Evolutionary conservation across 2,329 filamentous ascomycete genomes (phyloP).

Genomic region (Diaporthe caulivora): DNA sequence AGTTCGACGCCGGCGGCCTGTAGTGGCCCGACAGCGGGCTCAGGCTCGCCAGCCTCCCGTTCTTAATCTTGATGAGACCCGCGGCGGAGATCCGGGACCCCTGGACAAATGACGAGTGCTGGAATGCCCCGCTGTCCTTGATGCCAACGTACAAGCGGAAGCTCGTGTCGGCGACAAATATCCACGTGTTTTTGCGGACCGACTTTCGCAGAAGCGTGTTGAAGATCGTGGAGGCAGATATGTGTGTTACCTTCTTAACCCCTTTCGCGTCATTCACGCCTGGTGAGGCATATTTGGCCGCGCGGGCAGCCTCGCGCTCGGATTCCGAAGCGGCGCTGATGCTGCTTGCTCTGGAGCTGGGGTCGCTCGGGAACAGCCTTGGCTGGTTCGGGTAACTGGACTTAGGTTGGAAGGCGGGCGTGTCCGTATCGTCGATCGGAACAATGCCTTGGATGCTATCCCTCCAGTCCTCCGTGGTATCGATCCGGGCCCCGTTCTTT

Average conservation of each 20-base stretch:
- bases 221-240: constrained; percentile 78
- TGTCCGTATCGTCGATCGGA: constrained; percentile 65
- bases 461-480: constrained; percentile 80
- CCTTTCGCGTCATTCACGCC: constrained; percentile 72
- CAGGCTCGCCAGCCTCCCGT: constrained; percentile 80
- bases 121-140: constrained; percentile 89
- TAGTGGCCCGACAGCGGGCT: constrained; percentile 85
- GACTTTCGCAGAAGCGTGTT: constrained; percentile 84
- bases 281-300: constrained; percentile 74
- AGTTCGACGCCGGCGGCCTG: constrained; percentile 84
- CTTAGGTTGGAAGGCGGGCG: constrained; percentile 63
- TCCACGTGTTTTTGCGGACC: constrained; percentile 91
- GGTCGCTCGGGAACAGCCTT: constrained; percentile 41
- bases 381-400: constrained; percentile 48
- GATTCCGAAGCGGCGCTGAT: constrained; percentile 49
- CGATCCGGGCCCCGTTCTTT: constrained; percentile 83
- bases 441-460: constrained; percentile 85
- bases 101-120: constrained; percentile 90
- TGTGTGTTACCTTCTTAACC: constrained; percentile 70
- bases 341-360: constrained; percentile 43
- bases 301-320: constrained; percentile 69
- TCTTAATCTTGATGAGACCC: constrained; percentile 86
- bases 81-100: constrained; percentile 85
- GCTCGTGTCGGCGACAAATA: constrained; percentile 89
- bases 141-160: constrained; percentile 91